phyloP scores from a whole-genome alignment of 371 early-diverging fungal species.

The Scutellospora calospora region DNA sequence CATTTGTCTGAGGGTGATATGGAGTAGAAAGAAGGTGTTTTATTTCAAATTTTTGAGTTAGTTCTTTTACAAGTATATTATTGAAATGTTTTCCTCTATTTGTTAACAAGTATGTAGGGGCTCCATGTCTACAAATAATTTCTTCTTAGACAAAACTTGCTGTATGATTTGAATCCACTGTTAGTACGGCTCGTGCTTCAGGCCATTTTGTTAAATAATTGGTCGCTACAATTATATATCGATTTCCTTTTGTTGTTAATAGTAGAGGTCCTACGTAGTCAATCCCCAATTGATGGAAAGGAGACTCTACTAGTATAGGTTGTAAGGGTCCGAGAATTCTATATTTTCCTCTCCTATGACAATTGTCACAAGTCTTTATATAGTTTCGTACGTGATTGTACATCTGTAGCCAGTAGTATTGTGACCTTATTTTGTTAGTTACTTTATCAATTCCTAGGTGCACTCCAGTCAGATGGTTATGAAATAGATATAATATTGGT shows the following conservation, averaged over 20 bases:
- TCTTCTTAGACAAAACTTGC: slow-evolving; percentile 52
- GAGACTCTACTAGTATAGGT: too few relatives aligned
- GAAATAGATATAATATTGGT: too few relatives aligned
- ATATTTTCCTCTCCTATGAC: too few relatives aligned
- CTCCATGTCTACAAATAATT: slow-evolving; percentile 49
- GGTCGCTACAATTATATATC: slow-evolving; percentile 56
- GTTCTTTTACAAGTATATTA: not conserved
- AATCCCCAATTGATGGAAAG: too few relatives aligned
- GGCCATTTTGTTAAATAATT: slow-evolving; percentile 57
- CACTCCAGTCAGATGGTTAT: too few relatives aligned
- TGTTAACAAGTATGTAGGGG: slow-evolving; percentile 48
- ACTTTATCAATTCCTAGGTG: too few relatives aligned
- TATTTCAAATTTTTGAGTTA: not conserved
- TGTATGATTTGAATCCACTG: slow-evolving; percentile 45
- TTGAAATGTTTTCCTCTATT: slow-evolving; percentile 46
- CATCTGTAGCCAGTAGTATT: too few relatives aligned
- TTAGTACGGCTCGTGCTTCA: slow-evolving; percentile 50
- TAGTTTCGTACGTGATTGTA: too few relatives aligned
- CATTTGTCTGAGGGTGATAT: not conserved
- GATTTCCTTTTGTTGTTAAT: slow-evolving; percentile 42
- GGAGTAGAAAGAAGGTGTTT: not conserved
- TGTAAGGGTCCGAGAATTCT: too few relatives aligned
- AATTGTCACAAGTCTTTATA: too few relatives aligned
- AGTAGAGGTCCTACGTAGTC: too few relatives aligned
- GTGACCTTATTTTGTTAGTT: too few relatives aligned